Conservation (phyloP, 2,329 filamentous ascomycete genomes). For the Exophiala phaeomuriformis region DNA sequence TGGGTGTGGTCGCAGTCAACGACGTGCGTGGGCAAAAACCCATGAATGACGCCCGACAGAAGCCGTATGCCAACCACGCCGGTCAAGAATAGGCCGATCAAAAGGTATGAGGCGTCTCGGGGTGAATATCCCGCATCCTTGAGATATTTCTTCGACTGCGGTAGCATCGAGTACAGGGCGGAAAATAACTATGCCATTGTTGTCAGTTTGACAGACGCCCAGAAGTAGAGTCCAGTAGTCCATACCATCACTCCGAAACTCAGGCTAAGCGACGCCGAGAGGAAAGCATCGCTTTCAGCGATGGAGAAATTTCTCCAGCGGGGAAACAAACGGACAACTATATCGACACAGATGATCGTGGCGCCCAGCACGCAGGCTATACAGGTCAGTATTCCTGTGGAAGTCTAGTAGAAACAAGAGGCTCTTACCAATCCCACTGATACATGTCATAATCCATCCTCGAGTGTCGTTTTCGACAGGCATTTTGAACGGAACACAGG, state of each 20-base stretch:
- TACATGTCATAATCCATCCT: slow-evolving; percentile 82
- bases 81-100: slow-evolving; percentile 43
- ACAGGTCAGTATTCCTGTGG: slow-evolving; percentile 10
- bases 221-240: not conserved
- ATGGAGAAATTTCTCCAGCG: slow-evolving; percentile 74
- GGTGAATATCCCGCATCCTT: slow-evolving; percentile 59
- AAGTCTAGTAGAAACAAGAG: not conserved
- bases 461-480: slow-evolving; percentile 65
- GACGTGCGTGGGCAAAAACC: slow-evolving; percentile 44
- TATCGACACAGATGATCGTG: slow-evolving; percentile 78
- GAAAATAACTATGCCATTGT: slow-evolving; percentile 65
- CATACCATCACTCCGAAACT: slow-evolving; percentile 92
- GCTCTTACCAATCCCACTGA: slow-evolving; percentile 65
- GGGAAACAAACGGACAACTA: slow-evolving; percentile 65
- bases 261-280: slow-evolving; percentile 79
- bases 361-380: slow-evolving; percentile 61
- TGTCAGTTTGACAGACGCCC: slow-evolving; percentile 1
- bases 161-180: slow-evolving; percentile 85
- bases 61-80: slow-evolving; percentile 42
- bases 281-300: slow-evolving; percentile 78
- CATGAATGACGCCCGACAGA: slow-evolving; percentile 41
- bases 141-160: slow-evolving; percentile 73
- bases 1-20: slow-evolving; percentile 43
- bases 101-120: slow-evolving; percentile 51
- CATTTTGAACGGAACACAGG: not conserved